Evolutionary conservation across 768 basidiomycete genomes (phyloP), one percentile per base, ranked within the genome.

Genomic region (Cubamyces sp.): DNA sequence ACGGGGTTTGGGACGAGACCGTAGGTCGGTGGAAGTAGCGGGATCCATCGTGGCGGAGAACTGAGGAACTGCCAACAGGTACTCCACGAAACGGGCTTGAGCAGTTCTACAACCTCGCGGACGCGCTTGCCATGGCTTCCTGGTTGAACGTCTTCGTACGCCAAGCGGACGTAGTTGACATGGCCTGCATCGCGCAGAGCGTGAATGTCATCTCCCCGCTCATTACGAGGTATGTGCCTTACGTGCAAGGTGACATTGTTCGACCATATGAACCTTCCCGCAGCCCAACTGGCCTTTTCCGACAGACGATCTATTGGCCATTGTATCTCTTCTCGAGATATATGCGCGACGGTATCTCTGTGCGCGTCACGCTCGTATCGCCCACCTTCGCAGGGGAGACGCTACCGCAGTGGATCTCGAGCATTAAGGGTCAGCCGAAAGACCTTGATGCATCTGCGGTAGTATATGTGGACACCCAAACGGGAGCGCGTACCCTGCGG

Each of bases 91-190:
- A 71, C 37, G 70, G 60, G 9, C 60, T 65, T n/a, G 50, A 66
- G 26, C 64, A 63, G 9, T 66, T 65, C 56, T 61, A 68, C 45
- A 55, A 79, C 30, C 39, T 70, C 26, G 64, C 68, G 5, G 70
- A 70, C 41, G 70, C 66, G 34, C 64, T 70, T 15, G 85, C 84
- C 18, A 83, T 87, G 52, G 83, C 82, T 3, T 75, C 82, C 9
- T 87, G 85, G 84, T 71, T 87, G 54, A 86, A 86, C 67, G 80
- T 85, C 5, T 83, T 87, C 62, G 78, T 86, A 6, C 77, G 85
- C 18, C 83, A 87, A 53, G 82, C 83, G 5, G 82, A 84, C 65
- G 75, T 84, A 7, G 81, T 86, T 46, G 82, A 83, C 62, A 83
- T 86, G 50, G 85, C 85, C 1, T 86, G 85, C 66, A 80, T 86